These are phyloP conservation scores for Aureobasidium mangrovei DNA, from an alignment of 2,329 filamentous ascomycete species.

Conservation along the genomic window DNA sequence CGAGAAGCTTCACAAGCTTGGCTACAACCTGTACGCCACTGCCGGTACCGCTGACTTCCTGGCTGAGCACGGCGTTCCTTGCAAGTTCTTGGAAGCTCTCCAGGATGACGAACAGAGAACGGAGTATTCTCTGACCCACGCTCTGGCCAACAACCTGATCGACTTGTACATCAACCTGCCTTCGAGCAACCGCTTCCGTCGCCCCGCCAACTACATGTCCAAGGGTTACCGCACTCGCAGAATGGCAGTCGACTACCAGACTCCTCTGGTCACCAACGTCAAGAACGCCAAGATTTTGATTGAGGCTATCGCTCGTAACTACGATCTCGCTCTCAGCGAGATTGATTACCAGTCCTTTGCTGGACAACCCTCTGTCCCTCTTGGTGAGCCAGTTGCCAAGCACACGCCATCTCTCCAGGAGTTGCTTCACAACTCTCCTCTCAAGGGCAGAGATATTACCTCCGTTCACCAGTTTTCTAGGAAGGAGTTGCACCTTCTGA, in stretches of 20 bases:
- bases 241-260: conserved; percentile 98
- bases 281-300: conserved; percentile 98
- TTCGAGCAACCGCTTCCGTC: conserved; percentile 94
- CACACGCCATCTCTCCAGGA: conserved; percentile 54
- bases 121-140: conserved; percentile 94
- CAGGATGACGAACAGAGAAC: conserved; percentile 74
- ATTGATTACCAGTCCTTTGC: conserved; percentile 84
- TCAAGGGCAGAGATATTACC: conserved; percentile 82
- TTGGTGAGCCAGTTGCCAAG: conserved; percentile 28
- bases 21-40: conserved; percentile 93
- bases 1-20: conserved; percentile 77
- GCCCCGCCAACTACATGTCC: conserved; percentile 96
- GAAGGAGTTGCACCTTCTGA: conserved; percentile 81
- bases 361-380: conserved; percentile 27
- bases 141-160: conserved; percentile 94
- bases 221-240: conserved; percentile 93
- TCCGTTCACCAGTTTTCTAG: conserved; percentile 87
- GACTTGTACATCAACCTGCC: conserved; percentile 98
- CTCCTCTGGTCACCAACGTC: conserved; percentile 93
- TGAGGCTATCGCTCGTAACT: conserved; percentile 85
- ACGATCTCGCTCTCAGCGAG: conserved; percentile 70
- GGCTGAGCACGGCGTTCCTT: conserved; percentile 81
- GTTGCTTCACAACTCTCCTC: conserved; percentile 69
- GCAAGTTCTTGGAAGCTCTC: conserved; percentile 88
- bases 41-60: conserved; percentile 95